Conservation (phyloP, 495 filamentous ascomycete species). For the Aspergillus saccharolyticus region DNA sequence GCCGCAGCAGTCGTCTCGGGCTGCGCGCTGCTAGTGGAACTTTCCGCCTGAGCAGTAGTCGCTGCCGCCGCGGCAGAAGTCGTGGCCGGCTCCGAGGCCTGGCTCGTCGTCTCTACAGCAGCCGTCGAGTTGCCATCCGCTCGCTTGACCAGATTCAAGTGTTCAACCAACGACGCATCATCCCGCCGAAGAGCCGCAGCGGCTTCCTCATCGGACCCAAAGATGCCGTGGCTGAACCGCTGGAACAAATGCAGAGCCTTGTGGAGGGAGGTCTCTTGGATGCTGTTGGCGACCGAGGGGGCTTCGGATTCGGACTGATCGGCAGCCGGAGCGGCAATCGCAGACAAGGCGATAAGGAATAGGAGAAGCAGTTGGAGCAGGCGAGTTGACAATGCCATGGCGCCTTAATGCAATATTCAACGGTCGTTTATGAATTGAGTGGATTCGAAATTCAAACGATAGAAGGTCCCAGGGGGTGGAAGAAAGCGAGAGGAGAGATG, state of each 20-base stretch:
- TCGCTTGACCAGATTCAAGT: conserved; percentile 39
- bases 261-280: conserved; percentile 41
- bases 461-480: neutral
- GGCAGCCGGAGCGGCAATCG: conserved; percentile 15
- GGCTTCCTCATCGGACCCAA: conserved; percentile 40
- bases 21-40: neutral
- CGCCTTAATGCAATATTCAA: neutral
- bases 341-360: conserved; percentile 27
- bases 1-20: neutral
- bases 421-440: neutral
- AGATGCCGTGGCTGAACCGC: conserved; percentile 51
- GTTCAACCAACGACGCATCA: conserved; percentile 38
- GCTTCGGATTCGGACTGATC: conserved; percentile 10
- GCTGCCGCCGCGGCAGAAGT: conserved; percentile 13
- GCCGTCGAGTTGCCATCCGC: conserved; percentile 29
- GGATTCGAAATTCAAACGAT: neutral
- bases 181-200: conserved; percentile 45
- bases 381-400: conserved; percentile 16
- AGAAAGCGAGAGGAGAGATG: neutral
- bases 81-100: conserved; percentile 8
- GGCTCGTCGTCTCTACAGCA: conserved; percentile 8
- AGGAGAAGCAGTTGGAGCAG: conserved; percentile 23
- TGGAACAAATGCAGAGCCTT: conserved; percentile 45
- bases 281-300: conserved; percentile 20
- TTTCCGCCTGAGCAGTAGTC: conserved; percentile 6